These are phyloP conservation scores for Asterochloris sp. DNA, from an alignment of 139 green algal species.

Conservation along the genomic window DNA sequence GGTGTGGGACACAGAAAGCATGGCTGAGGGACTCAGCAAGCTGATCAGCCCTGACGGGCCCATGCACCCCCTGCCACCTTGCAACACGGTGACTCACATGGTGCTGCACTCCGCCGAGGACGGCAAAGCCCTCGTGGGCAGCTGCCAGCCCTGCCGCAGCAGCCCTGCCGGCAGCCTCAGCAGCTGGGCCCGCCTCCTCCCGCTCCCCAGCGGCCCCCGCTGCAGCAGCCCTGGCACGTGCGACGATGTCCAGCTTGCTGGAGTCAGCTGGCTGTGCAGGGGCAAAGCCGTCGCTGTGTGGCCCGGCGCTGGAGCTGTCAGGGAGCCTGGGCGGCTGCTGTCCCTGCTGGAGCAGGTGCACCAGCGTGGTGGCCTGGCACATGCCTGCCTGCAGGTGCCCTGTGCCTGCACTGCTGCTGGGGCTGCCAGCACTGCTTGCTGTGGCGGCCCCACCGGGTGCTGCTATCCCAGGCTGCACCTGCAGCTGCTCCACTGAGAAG, in stretches of 20 bases:
- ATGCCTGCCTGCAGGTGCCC: neutral
- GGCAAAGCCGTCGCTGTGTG: too few relatives aligned
- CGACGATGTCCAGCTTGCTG: constrained; percentile 3
- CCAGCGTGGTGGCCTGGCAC: neutral
- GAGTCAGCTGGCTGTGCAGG: neutral
- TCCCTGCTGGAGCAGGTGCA: neutral
- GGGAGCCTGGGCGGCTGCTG: neutral
- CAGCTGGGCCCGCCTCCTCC: constrained; percentile 20
- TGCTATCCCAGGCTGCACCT: too few relatives aligned
- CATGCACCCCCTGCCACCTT: constrained; percentile 39
- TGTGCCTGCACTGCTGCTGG: neutral
- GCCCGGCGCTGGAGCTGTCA: neutral
- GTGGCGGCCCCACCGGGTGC: neutral
- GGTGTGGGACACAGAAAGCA: neutral
- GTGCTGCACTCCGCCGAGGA: constrained; percentile 42
- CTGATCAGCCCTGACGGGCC: neutral
- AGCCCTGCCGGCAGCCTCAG: constrained; percentile 35
- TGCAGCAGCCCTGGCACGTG: constrained; percentile 16
- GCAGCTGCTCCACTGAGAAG: constrained; percentile 1
- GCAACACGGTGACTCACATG: constrained; percentile 49
- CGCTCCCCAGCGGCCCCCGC: neutral
- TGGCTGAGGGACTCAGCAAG: neutral
- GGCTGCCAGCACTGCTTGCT: neutral
- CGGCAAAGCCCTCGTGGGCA: constrained; percentile 9
- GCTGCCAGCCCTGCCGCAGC: constrained; percentile 26